phyloP scores from a whole-genome alignment of 2,329 filamentous ascomycete genomes.

The Clonostachys solani region DNA sequence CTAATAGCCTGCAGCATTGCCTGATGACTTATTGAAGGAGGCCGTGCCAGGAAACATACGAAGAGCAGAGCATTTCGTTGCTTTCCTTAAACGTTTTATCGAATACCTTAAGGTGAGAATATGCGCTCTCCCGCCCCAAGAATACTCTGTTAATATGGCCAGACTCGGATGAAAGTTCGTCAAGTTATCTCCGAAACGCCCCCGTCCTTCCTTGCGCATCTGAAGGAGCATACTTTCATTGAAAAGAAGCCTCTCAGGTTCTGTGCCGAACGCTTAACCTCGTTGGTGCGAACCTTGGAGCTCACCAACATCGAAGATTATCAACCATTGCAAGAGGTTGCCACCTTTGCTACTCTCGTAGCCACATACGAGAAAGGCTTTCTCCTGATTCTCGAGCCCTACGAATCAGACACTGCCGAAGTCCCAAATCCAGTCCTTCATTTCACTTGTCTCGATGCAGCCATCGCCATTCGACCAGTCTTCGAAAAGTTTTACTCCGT shows the following conservation, averaged over 20 bases:
- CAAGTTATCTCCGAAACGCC: slow-evolving; percentile 98
- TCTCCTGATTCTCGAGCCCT: slow-evolving; percentile 92
- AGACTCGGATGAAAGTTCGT: slow-evolving; percentile 96
- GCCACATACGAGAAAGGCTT: slow-evolving; percentile 98
- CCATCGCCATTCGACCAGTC: slow-evolving; percentile 95
- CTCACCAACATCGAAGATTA: slow-evolving; percentile 98
- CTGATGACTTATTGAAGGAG: slow-evolving; percentile 91
- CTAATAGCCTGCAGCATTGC: slow-evolving; percentile 56
- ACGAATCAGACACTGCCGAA: slow-evolving; percentile 90
- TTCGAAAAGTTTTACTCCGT: slow-evolving; percentile 97
- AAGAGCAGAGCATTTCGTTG: slow-evolving; percentile 90
- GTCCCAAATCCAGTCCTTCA: slow-evolving; percentile 97
- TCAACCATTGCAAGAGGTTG: slow-evolving; percentile 93
- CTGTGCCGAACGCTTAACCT: slow-evolving; percentile 91
- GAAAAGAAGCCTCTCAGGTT: slow-evolving; percentile 93
- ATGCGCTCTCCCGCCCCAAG: not conserved
- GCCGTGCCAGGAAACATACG: slow-evolving; percentile 96
- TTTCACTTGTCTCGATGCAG: slow-evolving; percentile 93
- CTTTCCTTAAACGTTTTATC: slow-evolving; percentile 93
- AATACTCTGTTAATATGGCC: not conserved
- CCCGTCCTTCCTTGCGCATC: slow-evolving; percentile 84
- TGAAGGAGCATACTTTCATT: slow-evolving; percentile 95
- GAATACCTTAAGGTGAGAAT: slow-evolving; percentile 76
- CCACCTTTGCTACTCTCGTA: slow-evolving; percentile 92
- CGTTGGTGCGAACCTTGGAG: slow-evolving; percentile 89